Evolutionary conservation across 768 basidiomycete species (phyloP), one percentile per base, ranked within the genome.

Genomic region (Nidula microcarpa): DNA sequence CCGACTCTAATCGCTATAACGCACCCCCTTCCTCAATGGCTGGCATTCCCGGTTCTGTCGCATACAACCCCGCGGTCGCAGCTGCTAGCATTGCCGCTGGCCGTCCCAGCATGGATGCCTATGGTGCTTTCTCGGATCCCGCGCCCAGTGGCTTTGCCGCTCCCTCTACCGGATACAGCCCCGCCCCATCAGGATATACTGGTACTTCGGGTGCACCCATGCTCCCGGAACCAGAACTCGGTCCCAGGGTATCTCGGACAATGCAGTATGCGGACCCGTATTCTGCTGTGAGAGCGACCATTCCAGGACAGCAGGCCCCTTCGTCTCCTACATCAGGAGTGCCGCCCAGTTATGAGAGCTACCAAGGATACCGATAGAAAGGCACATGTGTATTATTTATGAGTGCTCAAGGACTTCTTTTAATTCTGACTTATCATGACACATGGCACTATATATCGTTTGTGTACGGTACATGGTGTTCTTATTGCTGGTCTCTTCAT

Each of bases 241-340:
- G 70, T 1, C 80, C 82, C 14, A 79, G 84, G 30, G 74, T 94
- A 37, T 94, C 91, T 68, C 73, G 92, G 65, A 95, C 94, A 51
- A 94, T 96, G 93, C 91, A 94, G 66, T 91, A 93, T 62, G 91
- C 91, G 18, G 87, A 94, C 62, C 91, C 91, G 7, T 94, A 93
- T 62, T 88, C 90, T 10, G 87, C 86, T 9, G 89, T 93, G 35
- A 78, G 89, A 14, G 86, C 86, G 6, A 75, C 78, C 4, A 67
- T 89, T 53, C 71, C 68, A 39, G 67, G 66, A 33, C 67, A 51
- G 55, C 64, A 55, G 32, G 57, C 59, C 2, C 58, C 69, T 1
- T 51, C 57, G 16, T 62, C 69, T 32, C 62, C 73, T 6, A 50
- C 60, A 17, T 51, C 61, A 36, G 23, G 23, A 23, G 52, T 57